A percentile compares a stretch with the other conserved stretches of the same genome.
These are phyloP conservation scores for Xylaria multiplex DNA, from an alignment of 2,329 filamentous ascomycete species.

Conservation along the genomic window DNA sequence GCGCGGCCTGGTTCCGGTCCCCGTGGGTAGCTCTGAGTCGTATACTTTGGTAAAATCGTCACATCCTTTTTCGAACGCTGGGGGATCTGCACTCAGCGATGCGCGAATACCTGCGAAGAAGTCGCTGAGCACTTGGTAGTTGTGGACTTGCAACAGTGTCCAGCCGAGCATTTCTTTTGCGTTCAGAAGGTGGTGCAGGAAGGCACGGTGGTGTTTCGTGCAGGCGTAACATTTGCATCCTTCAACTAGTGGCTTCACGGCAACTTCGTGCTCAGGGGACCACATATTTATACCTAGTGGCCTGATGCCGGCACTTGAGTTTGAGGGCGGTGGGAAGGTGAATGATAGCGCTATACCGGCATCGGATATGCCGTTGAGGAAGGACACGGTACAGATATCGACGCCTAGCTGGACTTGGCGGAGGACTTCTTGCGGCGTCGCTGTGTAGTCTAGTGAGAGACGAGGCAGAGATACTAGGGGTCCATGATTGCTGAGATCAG, in stretches of 20 bases:
- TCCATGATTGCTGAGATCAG: slow-evolving; percentile 68
- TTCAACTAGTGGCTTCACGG: slow-evolving; percentile 68
- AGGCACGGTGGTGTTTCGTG: slow-evolving; percentile 83
- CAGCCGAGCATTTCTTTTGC: slow-evolving; percentile 98
- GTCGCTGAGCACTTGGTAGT: slow-evolving; percentile 74
- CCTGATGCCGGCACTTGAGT: slow-evolving; percentile 40
- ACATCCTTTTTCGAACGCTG: slow-evolving; percentile 67
- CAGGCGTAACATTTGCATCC: slow-evolving; percentile 86
- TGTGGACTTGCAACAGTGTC: slow-evolving; percentile 92
- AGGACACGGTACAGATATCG: slow-evolving; percentile 82
- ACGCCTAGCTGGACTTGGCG: slow-evolving; percentile 79
- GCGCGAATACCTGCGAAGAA: slow-evolving; percentile 80
- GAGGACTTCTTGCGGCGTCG: slow-evolving; percentile 80
- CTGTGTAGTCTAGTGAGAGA: slow-evolving; percentile 71
- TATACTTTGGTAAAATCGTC: slow-evolving; percentile 65
- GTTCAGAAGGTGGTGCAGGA: slow-evolving; percentile 83
- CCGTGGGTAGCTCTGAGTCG: slow-evolving; percentile 74
- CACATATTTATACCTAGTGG: slow-evolving; percentile 85
- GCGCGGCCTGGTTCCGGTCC: slow-evolving; percentile 81
- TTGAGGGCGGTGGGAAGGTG: slow-evolving; percentile 66
- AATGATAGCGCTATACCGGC: slow-evolving; percentile 87
- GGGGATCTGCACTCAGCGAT: slow-evolving; percentile 68
- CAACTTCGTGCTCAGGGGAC: slow-evolving; percentile 67
- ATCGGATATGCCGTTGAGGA: slow-evolving; percentile 79
- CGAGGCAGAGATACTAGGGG: slow-evolving; percentile 72